Evolutionary conservation across 2,329 filamentous ascomycete species (phyloP).

Genomic region (Cordyceps cateniannulata): DNA sequence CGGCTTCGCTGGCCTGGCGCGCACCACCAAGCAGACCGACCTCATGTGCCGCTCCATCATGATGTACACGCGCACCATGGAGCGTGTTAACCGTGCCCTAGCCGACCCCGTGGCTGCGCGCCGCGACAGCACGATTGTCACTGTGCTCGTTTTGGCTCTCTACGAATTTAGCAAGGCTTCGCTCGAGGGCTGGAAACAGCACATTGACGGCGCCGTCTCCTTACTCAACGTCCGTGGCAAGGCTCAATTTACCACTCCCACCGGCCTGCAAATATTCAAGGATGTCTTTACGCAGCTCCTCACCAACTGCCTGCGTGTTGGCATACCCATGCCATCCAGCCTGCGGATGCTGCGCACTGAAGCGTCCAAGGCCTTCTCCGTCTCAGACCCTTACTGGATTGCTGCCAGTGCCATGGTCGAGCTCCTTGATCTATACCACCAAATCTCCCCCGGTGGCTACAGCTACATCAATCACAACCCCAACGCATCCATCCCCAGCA

Average conservation of each 20-base stretch:
- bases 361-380: slow-evolving; percentile 12
- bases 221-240: slow-evolving; percentile 13
- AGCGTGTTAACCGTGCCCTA: slow-evolving; percentile 11
- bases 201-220: slow-evolving; percentile 13
- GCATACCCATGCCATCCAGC: slow-evolving; percentile 7
- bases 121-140: slow-evolving; percentile 12
- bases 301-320: slow-evolving; percentile 9
- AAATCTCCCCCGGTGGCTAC: slow-evolving; percentile 12
- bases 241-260: slow-evolving; percentile 5
- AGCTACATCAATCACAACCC: slow-evolving; percentile 2
- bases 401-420: slow-evolving; percentile 13
- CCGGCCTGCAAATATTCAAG: slow-evolving; percentile 13
- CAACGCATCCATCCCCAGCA: background rate
- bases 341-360: slow-evolving; percentile 12
- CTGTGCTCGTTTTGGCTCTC: slow-evolving; percentile 9
- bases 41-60: slow-evolving; percentile 11
- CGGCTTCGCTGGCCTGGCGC: slow-evolving; percentile 12
- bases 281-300: slow-evolving; percentile 13
- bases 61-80: slow-evolving; percentile 13
- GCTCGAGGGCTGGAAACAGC: slow-evolving; percentile 12
- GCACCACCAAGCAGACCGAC: slow-evolving; percentile 12
- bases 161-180: slow-evolving; percentile 14
- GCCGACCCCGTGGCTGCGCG: slow-evolving; percentile 8
- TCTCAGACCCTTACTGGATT: slow-evolving; percentile 13
- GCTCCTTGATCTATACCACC: slow-evolving; percentile 11